Base-by-base conservation (phyloP, 2,329 filamentous ascomycete genomes). In the Amylocarpus encephaloides region DNA sequence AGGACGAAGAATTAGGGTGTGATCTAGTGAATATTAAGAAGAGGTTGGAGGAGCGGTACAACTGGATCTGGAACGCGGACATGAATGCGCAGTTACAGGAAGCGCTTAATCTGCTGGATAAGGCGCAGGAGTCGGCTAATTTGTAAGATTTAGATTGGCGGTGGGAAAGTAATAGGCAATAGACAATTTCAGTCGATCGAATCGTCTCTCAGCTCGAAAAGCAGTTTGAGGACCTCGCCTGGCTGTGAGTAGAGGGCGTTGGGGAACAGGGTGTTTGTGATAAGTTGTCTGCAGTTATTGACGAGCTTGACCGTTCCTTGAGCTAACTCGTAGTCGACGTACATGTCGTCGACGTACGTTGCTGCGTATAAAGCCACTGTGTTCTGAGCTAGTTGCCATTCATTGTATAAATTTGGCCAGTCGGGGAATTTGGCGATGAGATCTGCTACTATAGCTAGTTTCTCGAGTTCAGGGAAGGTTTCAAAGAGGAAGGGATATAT, bases 251-350 rank as follows among this genome's bases (percentile, higher is more conserved):
- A 76, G 39, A 96, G 67, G 0, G 86, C 92, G 63, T 93, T 85
- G 68, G 97, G 92, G 64, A 93, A 93, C 76, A 95, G 80, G 19
- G 77, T 75, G 66, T 95, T 96, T 35, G 89, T 95, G 63, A 93
- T 80, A 61, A 85, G 93, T 36, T 88, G 82, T 71, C 88, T 90
- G 64, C 81, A 85, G 1, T 82, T 83, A 65, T 80, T 85, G 65
- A 96, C 86, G 62, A 83, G 78, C 36, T 71, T 71, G 9, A 88
- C 88, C 13, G 89, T 94, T 59, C 86, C 80, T 60, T 79, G 76
- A 7, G 87, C 85, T 48, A 90, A 71, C 6, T 80, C 80, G 59
- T 80, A 86, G 63, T 94, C 86, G 29, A 97, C 91, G 62, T 94
- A 96, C 87, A 96, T 93, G 65, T 95, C 90, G 55, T 95, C 85